Conservation (phyloP, 352 stramenopile genomes). For the Phytophthora melonis region DNA sequence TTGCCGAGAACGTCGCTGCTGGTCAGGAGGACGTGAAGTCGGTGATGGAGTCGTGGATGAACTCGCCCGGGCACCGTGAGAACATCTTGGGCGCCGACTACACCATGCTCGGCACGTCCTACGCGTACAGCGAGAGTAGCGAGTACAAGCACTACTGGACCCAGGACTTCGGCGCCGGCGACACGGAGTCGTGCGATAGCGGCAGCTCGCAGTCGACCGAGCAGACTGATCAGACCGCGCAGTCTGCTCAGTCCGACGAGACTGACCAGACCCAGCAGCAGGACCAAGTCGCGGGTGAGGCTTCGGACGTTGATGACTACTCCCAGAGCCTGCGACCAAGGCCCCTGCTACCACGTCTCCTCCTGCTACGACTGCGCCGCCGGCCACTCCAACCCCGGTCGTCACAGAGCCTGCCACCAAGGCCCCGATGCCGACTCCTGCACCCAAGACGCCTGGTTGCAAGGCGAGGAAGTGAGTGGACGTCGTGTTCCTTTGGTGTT, state of each 20-base stretch:
- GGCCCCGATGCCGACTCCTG: not conserved
- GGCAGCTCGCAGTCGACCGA: constrained; percentile 22
- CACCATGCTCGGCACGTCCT: constrained; percentile 49
- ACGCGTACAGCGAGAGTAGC: constrained; percentile 38
- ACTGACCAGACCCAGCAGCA: constrained; percentile 37
- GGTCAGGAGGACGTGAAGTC: constrained; percentile 54
- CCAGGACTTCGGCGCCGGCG: constrained; percentile 57
- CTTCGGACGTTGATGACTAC: constrained; percentile 24
- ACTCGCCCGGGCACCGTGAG: constrained; percentile 54
- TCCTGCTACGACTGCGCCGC: constrained; percentile 17
- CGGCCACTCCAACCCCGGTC: not conserved
- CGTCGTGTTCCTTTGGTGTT: constrained; percentile 7
- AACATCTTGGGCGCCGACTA: constrained; percentile 58
- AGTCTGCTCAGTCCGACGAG: not conserved
- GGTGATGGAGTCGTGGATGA: constrained; percentile 75
- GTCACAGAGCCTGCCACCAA: constrained; percentile 5
- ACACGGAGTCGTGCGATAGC: constrained; percentile 42
- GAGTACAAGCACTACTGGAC: constrained; percentile 70
- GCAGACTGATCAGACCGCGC: constrained; percentile 13
- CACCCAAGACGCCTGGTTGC: constrained; percentile 21
- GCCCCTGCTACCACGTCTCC: constrained; percentile 12
- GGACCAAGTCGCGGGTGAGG: constrained; percentile 26
- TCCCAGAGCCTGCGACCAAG: constrained; percentile 12
- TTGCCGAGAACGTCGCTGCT: constrained; percentile 69
- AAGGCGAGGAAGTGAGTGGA: constrained; percentile 32